Conservation (phyloP, 2,329 filamentous ascomycete genomes). For the Pseudogymnoascus pannorum region DNA sequence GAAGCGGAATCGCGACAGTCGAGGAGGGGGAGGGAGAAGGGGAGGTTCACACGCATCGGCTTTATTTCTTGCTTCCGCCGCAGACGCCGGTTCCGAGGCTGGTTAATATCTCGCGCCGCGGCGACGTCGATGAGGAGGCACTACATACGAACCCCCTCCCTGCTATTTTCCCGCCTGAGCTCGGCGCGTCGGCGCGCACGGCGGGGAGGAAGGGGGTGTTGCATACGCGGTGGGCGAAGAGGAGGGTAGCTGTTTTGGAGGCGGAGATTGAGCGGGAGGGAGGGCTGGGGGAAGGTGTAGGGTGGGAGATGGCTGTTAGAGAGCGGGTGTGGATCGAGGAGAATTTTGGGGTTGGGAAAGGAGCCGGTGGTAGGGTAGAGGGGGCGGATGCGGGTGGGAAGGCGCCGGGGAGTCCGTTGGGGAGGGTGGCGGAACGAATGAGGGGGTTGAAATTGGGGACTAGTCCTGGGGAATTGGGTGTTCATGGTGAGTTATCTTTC, state of each 20-base stretch:
- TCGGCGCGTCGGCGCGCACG: constrained; percentile 58
- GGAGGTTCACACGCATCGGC: constrained; percentile 38
- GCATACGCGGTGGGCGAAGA: constrained; percentile 86
- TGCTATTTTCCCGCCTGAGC: constrained; percentile 73
- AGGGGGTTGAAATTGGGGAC: constrained; percentile 73
- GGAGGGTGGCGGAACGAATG: constrained; percentile 65
- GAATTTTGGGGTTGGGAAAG: constrained; percentile 50
- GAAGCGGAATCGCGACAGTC: neutral
- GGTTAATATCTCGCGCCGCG: constrained; percentile 50
- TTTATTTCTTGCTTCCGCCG: constrained; percentile 70
- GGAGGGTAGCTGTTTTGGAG: constrained; percentile 66
- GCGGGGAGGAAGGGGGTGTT: constrained; percentile 73
- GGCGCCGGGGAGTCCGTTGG: constrained; percentile 57
- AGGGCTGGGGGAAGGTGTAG: constrained; percentile 73
- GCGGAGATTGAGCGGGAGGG: constrained; percentile 70
- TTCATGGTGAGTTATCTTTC: constrained; percentile 39
- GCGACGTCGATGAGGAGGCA: constrained; percentile 30
- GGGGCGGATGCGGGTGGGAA: constrained; percentile 44
- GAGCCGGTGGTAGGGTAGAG: constrained; percentile 17
- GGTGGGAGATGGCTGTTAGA: constrained; percentile 72
- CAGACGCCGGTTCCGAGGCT: constrained; percentile 63
- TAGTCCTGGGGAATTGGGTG: constrained; percentile 54
- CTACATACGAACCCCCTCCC: constrained; percentile 72
- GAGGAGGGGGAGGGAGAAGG: constrained; percentile 29
- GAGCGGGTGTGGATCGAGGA: constrained; percentile 81